A percentile compares a stretch with the other conserved stretches of the same genome.
These are phyloP conservation scores for Lipomyces oligophaga DNA, from an alignment of 805 yeast genomes.

Conservation along the genomic window DNA sequence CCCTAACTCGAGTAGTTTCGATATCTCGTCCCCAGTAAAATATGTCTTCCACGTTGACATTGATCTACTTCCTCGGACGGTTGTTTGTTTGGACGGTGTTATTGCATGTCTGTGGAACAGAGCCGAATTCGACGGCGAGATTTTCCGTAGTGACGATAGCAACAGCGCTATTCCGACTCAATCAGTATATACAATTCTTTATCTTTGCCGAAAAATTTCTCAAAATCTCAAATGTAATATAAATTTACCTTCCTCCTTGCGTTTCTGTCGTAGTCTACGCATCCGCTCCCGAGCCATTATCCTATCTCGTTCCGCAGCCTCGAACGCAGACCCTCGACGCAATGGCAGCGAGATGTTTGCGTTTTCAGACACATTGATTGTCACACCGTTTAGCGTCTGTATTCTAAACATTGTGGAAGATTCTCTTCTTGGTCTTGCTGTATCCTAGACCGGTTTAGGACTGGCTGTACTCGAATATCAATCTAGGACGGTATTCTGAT, in stretches of 20 bases:
- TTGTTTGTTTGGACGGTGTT: not conserved
- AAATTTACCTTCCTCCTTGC: slow-evolving; percentile 21
- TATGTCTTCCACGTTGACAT: slow-evolving; percentile 22
- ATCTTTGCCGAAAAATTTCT: not conserved
- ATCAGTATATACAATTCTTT: not conserved
- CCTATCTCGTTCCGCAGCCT: slow-evolving; percentile 22
- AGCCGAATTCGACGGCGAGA: slow-evolving; percentile 16
- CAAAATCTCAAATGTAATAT: not conserved
- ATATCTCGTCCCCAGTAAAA: slow-evolving; percentile 12
- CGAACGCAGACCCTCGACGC: slow-evolving; percentile 20
- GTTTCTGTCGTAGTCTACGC: slow-evolving; percentile 21
- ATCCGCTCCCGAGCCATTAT: slow-evolving; percentile 27
- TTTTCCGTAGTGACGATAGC: slow-evolving; percentile 10
- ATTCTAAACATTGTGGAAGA: slow-evolving; percentile 17
- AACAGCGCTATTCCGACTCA: slow-evolving; percentile 5
- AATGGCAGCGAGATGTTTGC: slow-evolving; percentile 22
- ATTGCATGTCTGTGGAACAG: slow-evolving; percentile 1
- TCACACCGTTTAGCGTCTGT: slow-evolving; percentile 20
- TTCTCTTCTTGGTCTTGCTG: too few species aligned
- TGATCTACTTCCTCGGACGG: slow-evolving; percentile 4
- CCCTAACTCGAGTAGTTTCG: slow-evolving; percentile 16
- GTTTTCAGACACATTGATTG: slow-evolving; percentile 17
- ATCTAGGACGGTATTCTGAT: too few species aligned
- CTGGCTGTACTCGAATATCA: too few species aligned
- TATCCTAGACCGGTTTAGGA: too few species aligned